These are phyloP conservation scores for Tanozyma kutaoensis DNA, from an alignment of 805 yeast species.

Conservation along the genomic window DNA sequence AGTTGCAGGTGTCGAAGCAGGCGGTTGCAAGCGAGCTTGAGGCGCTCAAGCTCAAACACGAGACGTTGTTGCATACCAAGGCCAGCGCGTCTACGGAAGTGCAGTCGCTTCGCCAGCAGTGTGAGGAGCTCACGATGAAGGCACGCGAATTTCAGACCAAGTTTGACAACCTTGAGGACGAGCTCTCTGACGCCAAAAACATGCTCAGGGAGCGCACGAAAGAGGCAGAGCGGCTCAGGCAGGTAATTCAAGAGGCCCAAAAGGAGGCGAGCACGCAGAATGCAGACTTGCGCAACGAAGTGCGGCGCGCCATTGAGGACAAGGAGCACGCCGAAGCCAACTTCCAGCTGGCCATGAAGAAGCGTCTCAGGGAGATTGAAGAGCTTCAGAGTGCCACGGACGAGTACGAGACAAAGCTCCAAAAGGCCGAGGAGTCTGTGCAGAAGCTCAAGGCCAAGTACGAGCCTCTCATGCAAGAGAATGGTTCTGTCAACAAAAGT, in stretches of 20 bases:
- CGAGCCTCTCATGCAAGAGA: conserved; percentile 10
- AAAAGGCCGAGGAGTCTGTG: conserved; percentile 21
- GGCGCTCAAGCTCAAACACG: conserved; percentile 23
- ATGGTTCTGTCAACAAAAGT: conserved; percentile 8
- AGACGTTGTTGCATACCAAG: conserved; percentile 17
- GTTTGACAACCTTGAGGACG: conserved; percentile 65
- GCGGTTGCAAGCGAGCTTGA: conserved; percentile 24
- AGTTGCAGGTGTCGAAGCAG: conserved; percentile 30
- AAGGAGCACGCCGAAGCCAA: conserved; percentile 47
- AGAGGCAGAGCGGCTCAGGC: conserved; percentile 62
- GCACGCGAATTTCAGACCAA: conserved; percentile 49
- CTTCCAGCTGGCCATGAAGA: conserved; percentile 31
- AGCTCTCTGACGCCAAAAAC: conserved; percentile 60
- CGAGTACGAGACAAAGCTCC: conserved; percentile 25
- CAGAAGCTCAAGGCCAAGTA: conserved; percentile 12
- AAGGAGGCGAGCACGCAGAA: conserved; percentile 36
- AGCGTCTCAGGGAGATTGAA: conserved; percentile 54
- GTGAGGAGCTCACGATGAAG: conserved; percentile 59
- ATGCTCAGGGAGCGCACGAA: conserved; percentile 69
- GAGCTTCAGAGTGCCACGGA: conserved; percentile 32
- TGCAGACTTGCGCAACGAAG: conserved; percentile 41
- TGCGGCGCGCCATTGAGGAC: conserved; percentile 44
- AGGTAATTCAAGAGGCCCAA: conserved; percentile 57
- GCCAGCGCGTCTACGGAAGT: conserved; percentile 26
- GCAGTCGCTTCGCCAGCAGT: conserved; percentile 42